Base-by-base conservation (phyloP, 2,329 filamentous ascomycete genomes). In the Ophiocordyceps robertsii region DNA sequence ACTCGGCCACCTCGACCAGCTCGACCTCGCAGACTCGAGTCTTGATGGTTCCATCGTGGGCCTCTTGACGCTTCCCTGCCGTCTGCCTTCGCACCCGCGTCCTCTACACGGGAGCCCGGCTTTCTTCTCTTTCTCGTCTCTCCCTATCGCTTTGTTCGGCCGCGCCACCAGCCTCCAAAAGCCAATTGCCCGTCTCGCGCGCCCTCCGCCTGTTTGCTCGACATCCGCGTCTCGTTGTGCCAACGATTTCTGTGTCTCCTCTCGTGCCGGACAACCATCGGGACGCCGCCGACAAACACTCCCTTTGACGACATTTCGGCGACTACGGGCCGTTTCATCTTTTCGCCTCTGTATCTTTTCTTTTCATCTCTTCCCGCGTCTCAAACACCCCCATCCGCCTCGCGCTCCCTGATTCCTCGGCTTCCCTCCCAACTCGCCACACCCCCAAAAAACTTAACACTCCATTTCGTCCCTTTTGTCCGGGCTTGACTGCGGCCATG, bases 401-500 rank as follows among this genome's bases (percentile, higher is more conserved):
- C n/a, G 5, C 24, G 11, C 14, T 17, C 33, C 14, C n/a, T 36
- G 9, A 27, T 37, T 37, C 10, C n/a, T 19, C 33, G 11, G 13
- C n/a, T 7, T 31, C 13, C 14, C 16, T 31, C 13, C 14, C 16
- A 11, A 10, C 41, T 39, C 30, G 21, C 31, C 32, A 11, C n/a
- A n/a, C 11, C n/a, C 17, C 16, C 24, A 13, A 16, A 19, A 32
- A 8, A 16, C 16, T 37, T 19, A 24, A 17, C 19, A 30, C 21
- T 9, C 8, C n/a, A 1, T n/a, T 14, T 12, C 21, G 8, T 9
- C 29, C 14, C 13, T n/a, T 35, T 29, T 11, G 9, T 6, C 13
- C n/a, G 9, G 7, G 17, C 32, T 42, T 40, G 40, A 40, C 40
- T 29, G 17, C 43, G n/a, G 40, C 37, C 35, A 54, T 52, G 49